Percentiles rank a stretch among this genome's conserved stretches.
Evolutionary conservation across 1,139 yeast species (phyloP).

Genomic region (Diutina siamensis): DNA sequence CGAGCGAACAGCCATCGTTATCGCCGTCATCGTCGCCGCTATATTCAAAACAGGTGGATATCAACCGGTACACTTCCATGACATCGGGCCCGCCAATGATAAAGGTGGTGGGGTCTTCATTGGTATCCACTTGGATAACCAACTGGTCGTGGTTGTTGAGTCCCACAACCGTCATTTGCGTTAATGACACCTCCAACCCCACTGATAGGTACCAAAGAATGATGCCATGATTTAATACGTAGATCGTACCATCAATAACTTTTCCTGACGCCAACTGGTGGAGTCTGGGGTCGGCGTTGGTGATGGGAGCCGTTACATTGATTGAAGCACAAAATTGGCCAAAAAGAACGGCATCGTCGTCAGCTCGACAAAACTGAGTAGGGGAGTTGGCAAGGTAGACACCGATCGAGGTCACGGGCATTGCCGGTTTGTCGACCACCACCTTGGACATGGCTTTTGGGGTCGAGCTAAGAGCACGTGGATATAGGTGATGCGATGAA

Average conservation of each 20-base stretch:
- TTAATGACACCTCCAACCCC: constrained; percentile 34
- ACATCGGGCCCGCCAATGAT: not conserved
- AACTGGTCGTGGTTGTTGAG: constrained; percentile 13
- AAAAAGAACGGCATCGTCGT: constrained; percentile 31
- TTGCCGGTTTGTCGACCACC: constrained; percentile 25
- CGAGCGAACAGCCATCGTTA: constrained; percentile 16
- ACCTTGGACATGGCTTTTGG: constrained; percentile 8
- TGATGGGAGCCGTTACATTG: constrained; percentile 8
- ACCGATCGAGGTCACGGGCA: constrained; percentile 26
- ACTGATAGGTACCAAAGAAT: constrained; percentile 24
- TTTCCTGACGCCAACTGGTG: not conserved
- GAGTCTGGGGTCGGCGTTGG: constrained; percentile 10
- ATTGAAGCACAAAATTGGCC: constrained; percentile 21
- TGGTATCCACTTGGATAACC: constrained; percentile 21
- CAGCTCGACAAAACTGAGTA: constrained; percentile 24
- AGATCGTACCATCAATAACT: constrained; percentile 11
- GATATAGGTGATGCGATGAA: not conserved
- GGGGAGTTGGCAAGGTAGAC: constrained; percentile 30
- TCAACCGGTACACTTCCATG: constrained; percentile 20
- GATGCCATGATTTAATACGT: constrained; percentile 27
- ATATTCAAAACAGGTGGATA: constrained; percentile 27
- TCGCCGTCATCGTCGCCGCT: constrained; percentile 11
- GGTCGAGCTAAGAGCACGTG: not conserved
- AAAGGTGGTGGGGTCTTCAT: not conserved
- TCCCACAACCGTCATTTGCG: constrained; percentile 27